A percentile compares a stretch with the other conserved stretches of the same genome.
These are phyloP conservation scores for Globisporangium megalacanthum DNA, from an alignment of 352 stramenopile genomes.

Conservation along the genomic window DNA sequence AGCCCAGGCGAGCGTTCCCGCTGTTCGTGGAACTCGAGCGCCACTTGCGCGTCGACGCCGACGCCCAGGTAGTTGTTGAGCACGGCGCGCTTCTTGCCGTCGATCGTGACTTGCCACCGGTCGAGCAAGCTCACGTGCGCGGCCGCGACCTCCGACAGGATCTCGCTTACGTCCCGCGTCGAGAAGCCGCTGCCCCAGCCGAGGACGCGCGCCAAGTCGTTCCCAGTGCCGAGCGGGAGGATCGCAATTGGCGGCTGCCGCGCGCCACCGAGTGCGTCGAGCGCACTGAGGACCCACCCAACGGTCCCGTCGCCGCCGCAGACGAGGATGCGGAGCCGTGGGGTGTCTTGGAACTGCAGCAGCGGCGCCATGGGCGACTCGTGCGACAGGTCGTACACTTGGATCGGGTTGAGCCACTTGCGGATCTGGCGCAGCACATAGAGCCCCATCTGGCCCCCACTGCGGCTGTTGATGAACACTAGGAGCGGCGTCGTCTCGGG, in stretches of 20 bases:
- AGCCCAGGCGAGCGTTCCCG: slow-evolving; percentile 79
- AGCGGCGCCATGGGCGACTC: slow-evolving; percentile 90
- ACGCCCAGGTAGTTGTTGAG: slow-evolving; percentile 85
- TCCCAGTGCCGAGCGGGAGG: slow-evolving; percentile 94
- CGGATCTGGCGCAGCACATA: slow-evolving; percentile 91
- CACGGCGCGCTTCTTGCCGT: slow-evolving; percentile 56
- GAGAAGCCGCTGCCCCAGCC: slow-evolving; percentile 93
- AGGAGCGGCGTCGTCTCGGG: slow-evolving; percentile 52
- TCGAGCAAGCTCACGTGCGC: slow-evolving; percentile 74
- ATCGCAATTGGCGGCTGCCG: slow-evolving; percentile 92
- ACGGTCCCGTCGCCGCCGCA: slow-evolving; percentile 95
- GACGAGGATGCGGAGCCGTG: slow-evolving; percentile 88
- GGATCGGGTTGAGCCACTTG: slow-evolving; percentile 92
- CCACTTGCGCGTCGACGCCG: slow-evolving; percentile 88
- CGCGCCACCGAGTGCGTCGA: slow-evolving; percentile 58
- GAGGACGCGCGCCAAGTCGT: slow-evolving; percentile 91
- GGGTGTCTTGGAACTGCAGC: slow-evolving; percentile 86
- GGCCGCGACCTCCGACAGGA: slow-evolving; percentile 60
- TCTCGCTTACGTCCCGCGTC: slow-evolving; percentile 55
- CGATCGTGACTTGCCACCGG: slow-evolving; percentile 67
- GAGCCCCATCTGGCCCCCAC: slow-evolving; percentile 90
- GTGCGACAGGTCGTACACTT: slow-evolving; percentile 93
- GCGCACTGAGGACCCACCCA: slow-evolving; percentile 83
- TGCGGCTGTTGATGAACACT: slow-evolving; percentile 96
- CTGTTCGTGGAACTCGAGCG: slow-evolving; percentile 88